Conservation (phyloP, 2,329 filamentous ascomycete species). For the Harringtonia lauricola region DNA sequence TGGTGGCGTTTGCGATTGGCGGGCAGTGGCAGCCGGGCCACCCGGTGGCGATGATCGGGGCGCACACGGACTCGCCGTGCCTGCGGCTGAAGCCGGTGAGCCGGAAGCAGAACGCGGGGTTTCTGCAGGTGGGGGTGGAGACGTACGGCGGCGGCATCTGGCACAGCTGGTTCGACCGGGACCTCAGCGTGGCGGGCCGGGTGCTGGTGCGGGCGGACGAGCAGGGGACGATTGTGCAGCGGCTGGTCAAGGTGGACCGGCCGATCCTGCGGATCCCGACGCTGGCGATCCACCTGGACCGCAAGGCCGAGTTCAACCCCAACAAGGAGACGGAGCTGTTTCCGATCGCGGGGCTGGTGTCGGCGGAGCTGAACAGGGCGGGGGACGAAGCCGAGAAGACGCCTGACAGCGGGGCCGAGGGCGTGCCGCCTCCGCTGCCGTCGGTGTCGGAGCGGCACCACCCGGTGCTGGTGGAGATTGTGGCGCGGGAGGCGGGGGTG, state of each 20-base stretch:
- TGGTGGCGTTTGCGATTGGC: conserved; percentile 87
- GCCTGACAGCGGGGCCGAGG: conserved; percentile 22
- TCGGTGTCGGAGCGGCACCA: conserved; percentile 76
- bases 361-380: conserved; percentile 70
- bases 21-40: conserved; percentile 86
- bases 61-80: conserved; percentile 90
- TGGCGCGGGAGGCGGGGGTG: conserved; percentile 69
- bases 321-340: conserved; percentile 97
- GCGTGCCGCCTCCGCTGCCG: conserved; percentile 61
- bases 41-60: conserved; percentile 84
- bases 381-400: conserved; percentile 27
- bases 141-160: conserved; percentile 94
- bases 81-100: conserved; percentile 90
- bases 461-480: conserved; percentile 71
- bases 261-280: conserved; percentile 89
- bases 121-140: conserved; percentile 90
- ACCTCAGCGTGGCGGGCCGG: conserved; percentile 80
- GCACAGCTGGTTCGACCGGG: conserved; percentile 98
- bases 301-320: conserved; percentile 75
- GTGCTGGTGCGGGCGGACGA: conserved; percentile 62
- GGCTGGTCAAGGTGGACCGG: conserved; percentile 79
- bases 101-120: conserved; percentile 77
- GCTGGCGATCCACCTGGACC: conserved; percentile 86
- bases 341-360: conserved; percentile 79
- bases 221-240: conserved; percentile 68